Evolutionary conservation across 148 eudicot genomes (phyloP).

Genomic region (Heliamphora exappendiculata): DNA sequence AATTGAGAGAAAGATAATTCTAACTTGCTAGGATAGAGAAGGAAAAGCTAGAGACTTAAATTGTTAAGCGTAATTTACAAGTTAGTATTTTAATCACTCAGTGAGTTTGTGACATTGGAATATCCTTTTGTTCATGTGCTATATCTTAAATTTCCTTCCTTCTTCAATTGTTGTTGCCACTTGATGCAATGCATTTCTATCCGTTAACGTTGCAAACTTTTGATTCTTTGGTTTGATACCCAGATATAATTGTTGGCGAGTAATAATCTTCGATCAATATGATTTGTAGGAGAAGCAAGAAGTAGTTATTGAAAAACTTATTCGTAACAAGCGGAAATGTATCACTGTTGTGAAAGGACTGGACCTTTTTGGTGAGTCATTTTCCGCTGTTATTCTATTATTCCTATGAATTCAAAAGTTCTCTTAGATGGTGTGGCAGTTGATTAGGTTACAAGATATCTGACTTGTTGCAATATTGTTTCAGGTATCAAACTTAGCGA

Average conservation of each 20-base stretch:
- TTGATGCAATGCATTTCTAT: not conserved
- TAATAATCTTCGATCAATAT: not conserved
- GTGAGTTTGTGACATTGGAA: too few species aligned
- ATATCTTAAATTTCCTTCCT: not conserved
- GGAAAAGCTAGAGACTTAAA: too few species aligned
- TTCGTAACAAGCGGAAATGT: slow-evolving; percentile 84
- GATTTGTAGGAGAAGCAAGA: slow-evolving; percentile 67
- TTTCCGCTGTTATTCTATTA: not conserved
- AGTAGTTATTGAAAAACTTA: slow-evolving; percentile 84
- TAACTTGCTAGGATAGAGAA: too few species aligned
- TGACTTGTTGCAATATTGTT: slow-evolving; percentile 1
- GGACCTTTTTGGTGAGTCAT: slow-evolving; percentile 69
- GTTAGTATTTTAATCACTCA: too few species aligned
- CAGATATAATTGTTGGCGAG: not conserved
- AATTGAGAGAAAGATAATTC: too few species aligned
- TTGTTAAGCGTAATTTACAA: too few species aligned
- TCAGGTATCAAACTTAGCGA: slow-evolving; percentile 81
- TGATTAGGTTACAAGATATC: not conserved
- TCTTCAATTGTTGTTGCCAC: too few species aligned
- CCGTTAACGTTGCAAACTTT: not conserved
- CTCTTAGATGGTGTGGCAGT: slow-evolving; percentile 1
- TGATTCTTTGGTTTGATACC: not conserved
- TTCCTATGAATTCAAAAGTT: slow-evolving; percentile 23
- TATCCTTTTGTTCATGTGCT: not conserved
- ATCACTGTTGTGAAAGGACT: slow-evolving; percentile 93